Base-by-base conservation (phyloP, 2,329 filamentous ascomycete genomes). In the Colletotrichum graminicola region DNA sequence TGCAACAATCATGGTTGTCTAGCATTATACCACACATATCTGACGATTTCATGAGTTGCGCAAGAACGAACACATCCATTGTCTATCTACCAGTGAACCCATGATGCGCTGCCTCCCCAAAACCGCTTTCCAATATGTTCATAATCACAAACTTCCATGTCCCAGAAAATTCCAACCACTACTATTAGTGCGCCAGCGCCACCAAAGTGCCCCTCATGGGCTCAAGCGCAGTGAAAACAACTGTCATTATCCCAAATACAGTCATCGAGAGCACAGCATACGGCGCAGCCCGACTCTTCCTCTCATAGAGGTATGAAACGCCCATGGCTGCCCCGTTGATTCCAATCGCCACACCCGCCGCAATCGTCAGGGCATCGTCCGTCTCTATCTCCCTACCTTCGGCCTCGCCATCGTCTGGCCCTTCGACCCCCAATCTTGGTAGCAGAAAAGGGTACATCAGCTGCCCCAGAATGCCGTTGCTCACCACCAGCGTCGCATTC, bases 321-420 rank as follows among this genome's bases (percentile, higher is more conserved):
- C 88, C 88, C 87, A 90, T 89, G 4, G 88, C 88, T 0, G 87
- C 87, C 1, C 87, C 87, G 73, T 90, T 90, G 79, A 89, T 84
- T 3, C 88, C 88, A 60, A 89, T 82, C 0, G 86, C 82, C 45
- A 87, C 82, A 45, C 88, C 88, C 0, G 84, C 80, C 0, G 86
- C 87, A 2, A 89, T 82, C 0, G 81, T 84, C 2, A 77, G 67
- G 0, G 83, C 77, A 64, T 82, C 80, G 23, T 79, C 78, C 32
- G 16, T 41, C 14, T 6, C 10, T 26, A 6, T 26, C 2, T 66
- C 39, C 14, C 62, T 32, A 8, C 12, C 23, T 65, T 57, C 61
- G 8, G 36, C 10, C 18, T 21, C 23, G n/a, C 45, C 23, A 12
- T 51, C 45, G 43, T 59, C 54, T 5, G 49, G 23, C 18, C 14